Base-by-base conservation (phyloP, 2,329 filamentous ascomycete species). In the Cladophialophora bantiana region DNA sequence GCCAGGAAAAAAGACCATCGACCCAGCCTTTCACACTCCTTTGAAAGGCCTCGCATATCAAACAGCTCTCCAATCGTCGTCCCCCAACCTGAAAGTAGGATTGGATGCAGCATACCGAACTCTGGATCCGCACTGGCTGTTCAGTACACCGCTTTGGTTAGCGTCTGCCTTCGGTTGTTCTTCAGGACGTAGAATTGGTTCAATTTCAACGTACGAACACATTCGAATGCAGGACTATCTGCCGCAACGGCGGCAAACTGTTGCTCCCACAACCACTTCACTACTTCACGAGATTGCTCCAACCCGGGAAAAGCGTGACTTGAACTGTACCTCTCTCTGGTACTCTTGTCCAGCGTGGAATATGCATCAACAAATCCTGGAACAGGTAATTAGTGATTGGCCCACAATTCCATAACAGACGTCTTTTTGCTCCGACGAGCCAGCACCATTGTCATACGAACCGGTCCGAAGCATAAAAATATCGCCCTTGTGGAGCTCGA, bases 381-480 rank as follows among this genome's bases (percentile, higher is more conserved):
- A 26, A 2, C 26, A 26, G 3, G 26, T 3, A 26, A 26, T 26
- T 3, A 26, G 38, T 40, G 7, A 40, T 40, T 40, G 38, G 38
- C 38, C 38, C 10, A 40, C 9, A 56, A 35, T 7, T 35, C 26
- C 2, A n/a, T 26, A 26, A 26, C 3, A 26, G 26, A 26, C 26
- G 26, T 26, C 26, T 26, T 26, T 26, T 26, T 26, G 26, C 26
- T 26, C 26, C 26, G 26, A 26, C 26, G 26, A 26, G 26, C 26
- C 26, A 26, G 26, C 26, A 26, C 26, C 26, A 26, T 26, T 26
- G 10, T 13, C 38, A 13, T 40, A 40, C 18, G 12, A 15, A 0
- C 89, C 89, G 1, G 85, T 87, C 15, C 89, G 83, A n/a, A 92
- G 74, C 55, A 92, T 80, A 10, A 92, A 80, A 59, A 92, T 85